Percentiles rank a stretch among this genome's conserved stretches.
phyloP scores from a whole-genome alignment of 331 rosid genomes.

The Pyracantha coccinea region DNA sequence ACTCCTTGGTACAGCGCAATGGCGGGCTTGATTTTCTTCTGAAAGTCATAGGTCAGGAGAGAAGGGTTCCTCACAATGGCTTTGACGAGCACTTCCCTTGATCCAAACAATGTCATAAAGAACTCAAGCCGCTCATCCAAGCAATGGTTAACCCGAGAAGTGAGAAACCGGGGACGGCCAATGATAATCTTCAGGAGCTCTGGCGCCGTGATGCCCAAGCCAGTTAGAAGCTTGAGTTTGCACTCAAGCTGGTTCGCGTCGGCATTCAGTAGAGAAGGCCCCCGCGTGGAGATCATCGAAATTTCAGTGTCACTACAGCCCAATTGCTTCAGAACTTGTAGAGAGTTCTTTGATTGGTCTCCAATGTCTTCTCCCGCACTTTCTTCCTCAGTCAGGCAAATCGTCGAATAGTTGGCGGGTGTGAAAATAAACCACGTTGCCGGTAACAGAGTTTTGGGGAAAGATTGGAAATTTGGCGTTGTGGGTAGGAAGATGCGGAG shows the following conservation, averaged over 20 bases:
- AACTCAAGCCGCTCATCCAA: slow-evolving; percentile 48
- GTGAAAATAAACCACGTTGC: slow-evolving; percentile 18
- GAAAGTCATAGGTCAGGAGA: slow-evolving; percentile 37
- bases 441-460: neutral
- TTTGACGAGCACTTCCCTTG: slow-evolving; percentile 46
- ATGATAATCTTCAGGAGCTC: slow-evolving; percentile 56
- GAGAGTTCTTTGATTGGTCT: slow-evolving; percentile 20
- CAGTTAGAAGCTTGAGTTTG: slow-evolving; percentile 38
- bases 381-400: slow-evolving; percentile 24
- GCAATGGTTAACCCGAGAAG: slow-evolving; percentile 18
- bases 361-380: slow-evolving; percentile 7
- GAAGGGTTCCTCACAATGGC: slow-evolving; percentile 82
- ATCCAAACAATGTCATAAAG: slow-evolving; percentile 50
- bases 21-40: slow-evolving; percentile 26
- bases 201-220: slow-evolving; percentile 39
- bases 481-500: neutral
- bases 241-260: slow-evolving; percentile 32
- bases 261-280: slow-evolving; percentile 41
- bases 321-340: slow-evolving; percentile 45
- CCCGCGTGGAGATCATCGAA: slow-evolving; percentile 26
- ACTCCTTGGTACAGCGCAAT: slow-evolving; percentile 44
- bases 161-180: slow-evolving; percentile 55
- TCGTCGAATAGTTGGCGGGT: slow-evolving; percentile 47
- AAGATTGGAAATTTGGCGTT: neutral
- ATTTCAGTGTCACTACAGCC: slow-evolving; percentile 55